phyloP scores from a whole-genome alignment of 2,329 filamentous ascomycete genomes.

The Epichloe elymi region DNA sequence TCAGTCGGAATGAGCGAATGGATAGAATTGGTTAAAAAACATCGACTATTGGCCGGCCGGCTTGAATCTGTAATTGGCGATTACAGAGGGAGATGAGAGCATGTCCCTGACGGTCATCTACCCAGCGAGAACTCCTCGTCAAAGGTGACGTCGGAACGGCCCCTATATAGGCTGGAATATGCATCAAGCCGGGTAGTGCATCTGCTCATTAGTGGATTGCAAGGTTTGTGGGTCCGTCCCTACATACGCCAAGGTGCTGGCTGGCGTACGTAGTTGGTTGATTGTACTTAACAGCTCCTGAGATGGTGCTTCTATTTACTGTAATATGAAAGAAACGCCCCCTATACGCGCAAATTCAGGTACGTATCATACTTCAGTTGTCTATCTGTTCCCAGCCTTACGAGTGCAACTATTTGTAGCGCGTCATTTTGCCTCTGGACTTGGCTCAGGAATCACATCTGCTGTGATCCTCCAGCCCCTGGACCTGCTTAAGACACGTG shows the following conservation, averaged over 20 bases:
- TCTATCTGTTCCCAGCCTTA: not conserved
- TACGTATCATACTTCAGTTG: not conserved
- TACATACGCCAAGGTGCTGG: too few relatives aligned
- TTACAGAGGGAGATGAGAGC: slow-evolving; percentile 17
- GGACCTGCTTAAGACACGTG: slow-evolving; percentile 89
- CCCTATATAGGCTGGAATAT: too few relatives aligned
- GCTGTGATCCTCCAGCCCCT: slow-evolving; percentile 87
- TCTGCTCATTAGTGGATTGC: not conserved
- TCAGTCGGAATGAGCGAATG: slow-evolving; percentile 50
- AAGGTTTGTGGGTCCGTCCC: too few relatives aligned
- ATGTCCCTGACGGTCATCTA: too few relatives aligned
- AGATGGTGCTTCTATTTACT: too few relatives aligned
- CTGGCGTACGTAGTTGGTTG: too few relatives aligned
- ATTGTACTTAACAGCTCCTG: too few relatives aligned
- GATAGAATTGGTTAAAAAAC: slow-evolving; percentile 80
- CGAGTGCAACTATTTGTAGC: slow-evolving; percentile 27
- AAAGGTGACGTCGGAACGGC: too few relatives aligned
- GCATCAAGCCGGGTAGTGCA: not conserved
- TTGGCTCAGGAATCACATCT: slow-evolving; percentile 75
- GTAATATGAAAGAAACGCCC: slow-evolving; percentile 6
- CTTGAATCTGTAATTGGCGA: slow-evolving; percentile 55
- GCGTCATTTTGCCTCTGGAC: slow-evolving; percentile 80
- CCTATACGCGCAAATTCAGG: slow-evolving; percentile 8
- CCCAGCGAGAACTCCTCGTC: too few relatives aligned
- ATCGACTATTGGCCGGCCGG: slow-evolving; percentile 70